phyloP scores from a whole-genome alignment of 345 rosid genomes.

The Murraya paniculata region DNA sequence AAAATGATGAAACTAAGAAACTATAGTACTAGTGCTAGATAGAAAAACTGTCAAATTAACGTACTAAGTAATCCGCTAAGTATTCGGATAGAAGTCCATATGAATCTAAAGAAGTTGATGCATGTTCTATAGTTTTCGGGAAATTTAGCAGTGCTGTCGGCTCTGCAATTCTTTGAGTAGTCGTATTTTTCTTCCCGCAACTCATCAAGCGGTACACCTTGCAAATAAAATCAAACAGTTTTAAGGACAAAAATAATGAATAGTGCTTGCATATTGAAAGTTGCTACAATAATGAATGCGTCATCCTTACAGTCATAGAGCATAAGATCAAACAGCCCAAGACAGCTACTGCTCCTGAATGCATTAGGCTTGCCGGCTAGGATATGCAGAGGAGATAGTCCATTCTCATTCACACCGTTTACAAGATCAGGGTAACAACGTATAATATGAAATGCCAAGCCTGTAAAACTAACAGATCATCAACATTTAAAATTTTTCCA shows the following conservation, averaged over 20 bases:
- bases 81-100: not conserved
- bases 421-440: not conserved
- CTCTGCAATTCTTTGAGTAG: not conserved
- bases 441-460: conserved; percentile 22
- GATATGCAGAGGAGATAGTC: conserved; percentile 18
- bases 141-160: not conserved
- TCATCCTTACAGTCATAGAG: conserved; percentile 18
- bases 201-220: not conserved
- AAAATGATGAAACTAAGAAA: not conserved
- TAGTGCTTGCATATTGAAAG: not conserved
- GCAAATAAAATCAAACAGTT: not conserved
- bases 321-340: conserved; percentile 10
- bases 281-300: not conserved
- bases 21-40: too few relatives aligned
- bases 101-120: not conserved
- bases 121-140: not conserved
- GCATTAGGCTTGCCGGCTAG: conserved; percentile 19
- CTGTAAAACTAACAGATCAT: not conserved
- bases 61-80: not conserved
- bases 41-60: not conserved
- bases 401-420: not conserved
- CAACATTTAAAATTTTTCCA: not conserved
- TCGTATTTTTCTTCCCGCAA: not conserved
- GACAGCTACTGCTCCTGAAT: conserved; percentile 14
- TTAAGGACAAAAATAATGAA: too few relatives aligned